phyloP scores from a whole-genome alignment of 495 filamentous ascomycete species.

The Astrocystis sublimbata region DNA sequence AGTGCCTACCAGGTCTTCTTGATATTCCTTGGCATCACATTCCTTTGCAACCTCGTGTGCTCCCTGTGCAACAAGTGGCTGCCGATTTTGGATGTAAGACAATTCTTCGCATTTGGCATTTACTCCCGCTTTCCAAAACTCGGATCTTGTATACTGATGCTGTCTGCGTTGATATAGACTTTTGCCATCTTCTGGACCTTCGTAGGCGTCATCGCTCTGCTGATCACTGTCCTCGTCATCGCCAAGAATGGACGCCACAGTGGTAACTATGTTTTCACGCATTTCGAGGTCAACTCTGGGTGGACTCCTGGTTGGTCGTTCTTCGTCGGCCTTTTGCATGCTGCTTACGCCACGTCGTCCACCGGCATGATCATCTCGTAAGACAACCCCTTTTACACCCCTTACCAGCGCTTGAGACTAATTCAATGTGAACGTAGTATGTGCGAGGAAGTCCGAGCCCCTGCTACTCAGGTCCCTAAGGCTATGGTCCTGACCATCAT shows the following conservation, averaged over 20 bases:
- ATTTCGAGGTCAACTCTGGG: conserved; percentile 50
- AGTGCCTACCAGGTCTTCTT: conserved; percentile 60
- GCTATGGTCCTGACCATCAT: conserved; percentile 52
- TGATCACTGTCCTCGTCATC: conserved; percentile 45
- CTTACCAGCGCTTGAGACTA: conserved; percentile 4
- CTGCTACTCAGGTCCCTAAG: conserved; percentile 52
- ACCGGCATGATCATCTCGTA: conserved; percentile 55
- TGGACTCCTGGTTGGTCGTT: conserved; percentile 54
- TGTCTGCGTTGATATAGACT: conserved; percentile 31
- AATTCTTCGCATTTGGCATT: neutral
- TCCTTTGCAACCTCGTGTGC: conserved; percentile 57
- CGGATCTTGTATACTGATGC: neutral
- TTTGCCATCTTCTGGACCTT: conserved; percentile 56
- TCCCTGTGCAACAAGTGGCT: conserved; percentile 58
- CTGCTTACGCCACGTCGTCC: conserved; percentile 53
- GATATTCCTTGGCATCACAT: conserved; percentile 58
- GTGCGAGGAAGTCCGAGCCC: conserved; percentile 52
- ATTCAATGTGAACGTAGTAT: conserved; percentile 32
- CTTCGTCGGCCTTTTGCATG: conserved; percentile 49
- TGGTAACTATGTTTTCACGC: conserved; percentile 43
- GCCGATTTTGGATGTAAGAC: conserved; percentile 55
- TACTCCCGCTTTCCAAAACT: neutral
- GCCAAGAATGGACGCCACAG: conserved; percentile 46
- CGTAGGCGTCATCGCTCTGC: conserved; percentile 46
- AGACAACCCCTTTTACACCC: conserved; percentile 6